These are phyloP conservation scores for Lactarius psammicola DNA, from an alignment of 768 basidiomycete species.

Conservation along the genomic window DNA sequence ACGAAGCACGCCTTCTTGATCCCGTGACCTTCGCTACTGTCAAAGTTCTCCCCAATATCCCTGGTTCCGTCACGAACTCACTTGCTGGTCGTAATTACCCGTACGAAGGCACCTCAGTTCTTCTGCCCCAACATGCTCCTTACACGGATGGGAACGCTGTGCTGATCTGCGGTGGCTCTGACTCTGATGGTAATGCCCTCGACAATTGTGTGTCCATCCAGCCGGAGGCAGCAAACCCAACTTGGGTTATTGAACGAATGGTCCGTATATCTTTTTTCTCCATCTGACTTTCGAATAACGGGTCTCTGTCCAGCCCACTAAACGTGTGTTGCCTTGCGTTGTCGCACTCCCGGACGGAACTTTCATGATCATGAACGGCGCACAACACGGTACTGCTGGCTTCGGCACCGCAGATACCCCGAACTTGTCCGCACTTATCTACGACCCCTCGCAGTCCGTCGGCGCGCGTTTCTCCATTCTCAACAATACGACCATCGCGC, in stretches of 20 bases:
- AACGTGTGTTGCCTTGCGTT: slow-evolving; percentile 76
- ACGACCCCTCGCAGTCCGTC: slow-evolving; percentile 61
- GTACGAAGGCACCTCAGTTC: slow-evolving; percentile 64
- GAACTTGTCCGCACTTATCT: slow-evolving; percentile 64
- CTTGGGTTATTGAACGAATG: slow-evolving; percentile 79
- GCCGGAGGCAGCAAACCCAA: slow-evolving; percentile 59
- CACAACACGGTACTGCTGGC: slow-evolving; percentile 65
- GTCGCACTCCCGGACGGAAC: slow-evolving; percentile 73
- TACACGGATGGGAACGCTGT: slow-evolving; percentile 71
- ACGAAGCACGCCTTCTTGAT: slow-evolving; percentile 75
- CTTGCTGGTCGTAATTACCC: slow-evolving; percentile 77
- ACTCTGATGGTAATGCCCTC: slow-evolving; percentile 48
- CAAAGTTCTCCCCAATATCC: slow-evolving; percentile 63
- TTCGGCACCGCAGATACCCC: slow-evolving; percentile 67
- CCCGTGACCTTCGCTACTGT: slow-evolving; percentile 63
- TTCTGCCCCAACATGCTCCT: slow-evolving; percentile 68
- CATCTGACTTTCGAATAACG: not conserved
- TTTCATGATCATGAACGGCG: slow-evolving; percentile 74
- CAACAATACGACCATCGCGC: slow-evolving; percentile 66
- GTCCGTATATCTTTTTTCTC: slow-evolving; percentile 39
- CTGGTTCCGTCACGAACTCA: slow-evolving; percentile 69
- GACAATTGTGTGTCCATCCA: slow-evolving; percentile 72
- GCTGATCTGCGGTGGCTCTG: slow-evolving; percentile 75
- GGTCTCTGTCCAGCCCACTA: slow-evolving; percentile 52
- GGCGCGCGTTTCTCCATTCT: slow-evolving; percentile 65